These are phyloP conservation scores for Sinapis alba DNA, from an alignment of 441 rosid genomes.

Conservation along the genomic window DNA sequence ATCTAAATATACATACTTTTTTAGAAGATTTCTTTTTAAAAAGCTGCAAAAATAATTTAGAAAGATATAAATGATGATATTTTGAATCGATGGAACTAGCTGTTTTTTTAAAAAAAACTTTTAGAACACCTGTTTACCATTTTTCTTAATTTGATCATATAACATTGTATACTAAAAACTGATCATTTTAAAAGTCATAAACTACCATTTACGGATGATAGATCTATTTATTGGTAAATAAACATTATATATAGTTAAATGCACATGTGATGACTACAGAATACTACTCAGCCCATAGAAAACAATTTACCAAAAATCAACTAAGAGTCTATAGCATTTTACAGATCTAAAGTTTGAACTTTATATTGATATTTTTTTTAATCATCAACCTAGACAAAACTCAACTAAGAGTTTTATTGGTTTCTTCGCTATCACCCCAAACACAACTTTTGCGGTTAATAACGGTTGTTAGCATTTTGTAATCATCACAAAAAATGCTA, in stretches of 20 bases:
- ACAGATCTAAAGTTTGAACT: constrained; percentile 1
- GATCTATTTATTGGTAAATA: not conserved
- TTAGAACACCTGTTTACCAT: not conserved
- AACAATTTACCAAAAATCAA: not conserved
- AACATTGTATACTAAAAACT: not conserved
- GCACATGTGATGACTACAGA: not conserved
- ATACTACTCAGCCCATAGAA: not conserved
- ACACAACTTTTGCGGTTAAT: too few species aligned
- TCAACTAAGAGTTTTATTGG: too few species aligned
- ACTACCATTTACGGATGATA: not conserved
- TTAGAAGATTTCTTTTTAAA: not conserved
- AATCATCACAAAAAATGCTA: too few species aligned
- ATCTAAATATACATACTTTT: constrained; percentile 2
- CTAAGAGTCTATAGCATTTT: not conserved
- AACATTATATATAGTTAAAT: not conserved
- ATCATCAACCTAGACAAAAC: too few species aligned
- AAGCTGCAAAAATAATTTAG: not conserved
- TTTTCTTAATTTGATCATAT: not conserved
- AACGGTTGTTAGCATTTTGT: too few species aligned
- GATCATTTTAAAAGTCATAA: not conserved
- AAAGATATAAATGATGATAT: not conserved
- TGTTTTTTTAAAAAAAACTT: not conserved
- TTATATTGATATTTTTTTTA: not conserved
- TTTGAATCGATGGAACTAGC: not conserved
- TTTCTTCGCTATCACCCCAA: too few species aligned